phyloP scores from a whole-genome alignment of 208 protist genomes.

The Phytomonas sp. region DNA sequence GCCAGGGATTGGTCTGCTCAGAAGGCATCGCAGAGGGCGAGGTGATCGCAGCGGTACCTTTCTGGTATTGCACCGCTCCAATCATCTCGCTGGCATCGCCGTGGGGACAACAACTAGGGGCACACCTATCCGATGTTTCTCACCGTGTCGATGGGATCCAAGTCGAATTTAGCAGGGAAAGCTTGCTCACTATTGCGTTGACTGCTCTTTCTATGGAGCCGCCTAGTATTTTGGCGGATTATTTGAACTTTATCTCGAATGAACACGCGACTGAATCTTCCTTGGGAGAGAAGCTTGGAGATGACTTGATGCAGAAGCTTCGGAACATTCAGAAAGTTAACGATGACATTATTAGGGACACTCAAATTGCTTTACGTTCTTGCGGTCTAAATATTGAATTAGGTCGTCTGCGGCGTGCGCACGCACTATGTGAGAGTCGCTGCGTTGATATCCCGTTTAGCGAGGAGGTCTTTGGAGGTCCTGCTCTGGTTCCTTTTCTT shows the following conservation, averaged over 20 bases:
- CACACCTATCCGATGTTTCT: constrained; percentile 24
- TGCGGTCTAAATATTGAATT: constrained; percentile 19
- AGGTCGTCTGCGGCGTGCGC: constrained; percentile 26
- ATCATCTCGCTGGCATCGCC: constrained; percentile 46
- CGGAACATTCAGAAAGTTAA: constrained; percentile 28
- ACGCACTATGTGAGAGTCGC: constrained; percentile 52
- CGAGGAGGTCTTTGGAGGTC: constrained; percentile 58
- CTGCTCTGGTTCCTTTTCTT: constrained; percentile 63
- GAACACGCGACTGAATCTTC: constrained; percentile 11
- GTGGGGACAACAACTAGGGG: constrained; percentile 30
- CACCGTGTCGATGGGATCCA: constrained; percentile 19
- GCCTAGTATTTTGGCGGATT: constrained; percentile 25
- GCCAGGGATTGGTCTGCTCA: constrained; percentile 37
- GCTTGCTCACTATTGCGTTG: constrained; percentile 45
- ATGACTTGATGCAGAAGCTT: constrained; percentile 13
- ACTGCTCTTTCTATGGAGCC: constrained; percentile 39
- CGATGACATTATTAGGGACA: constrained; percentile 13
- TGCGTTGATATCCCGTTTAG: constrained; percentile 57
- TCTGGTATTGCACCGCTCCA: constrained; percentile 31
- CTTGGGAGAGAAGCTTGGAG: constrained; percentile 15
- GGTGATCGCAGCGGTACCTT: constrained; percentile 43
- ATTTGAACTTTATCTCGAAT: constrained; percentile 35
- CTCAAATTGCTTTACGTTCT: constrained; percentile 13
- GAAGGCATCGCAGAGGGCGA: constrained; percentile 25
- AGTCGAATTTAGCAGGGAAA: constrained; percentile 46